phyloP scores from a whole-genome alignment of 257 asterid genomes.

The Galeopsis tetrahit region DNA sequence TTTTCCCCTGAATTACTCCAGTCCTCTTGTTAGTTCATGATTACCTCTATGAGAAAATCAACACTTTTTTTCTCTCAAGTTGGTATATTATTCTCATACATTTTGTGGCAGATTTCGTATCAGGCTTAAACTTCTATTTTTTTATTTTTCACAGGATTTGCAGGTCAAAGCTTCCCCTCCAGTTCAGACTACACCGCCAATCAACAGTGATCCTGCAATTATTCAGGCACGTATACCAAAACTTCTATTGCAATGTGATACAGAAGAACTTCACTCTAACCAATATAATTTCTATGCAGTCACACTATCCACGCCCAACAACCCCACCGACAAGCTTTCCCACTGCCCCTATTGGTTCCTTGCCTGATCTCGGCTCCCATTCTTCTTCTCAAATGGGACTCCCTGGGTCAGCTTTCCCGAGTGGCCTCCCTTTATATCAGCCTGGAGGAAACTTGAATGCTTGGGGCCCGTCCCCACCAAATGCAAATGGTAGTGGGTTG shows the following conservation, averaged over 20 bases:
- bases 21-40: too few species aligned
- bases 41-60: constrained; percentile 8
- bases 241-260: constrained; percentile 11
- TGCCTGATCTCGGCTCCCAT: constrained; percentile 58
- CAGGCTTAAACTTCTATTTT: not conserved
- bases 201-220: constrained; percentile 92
- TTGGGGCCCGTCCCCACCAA: constrained; percentile 87
- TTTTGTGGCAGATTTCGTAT: not conserved
- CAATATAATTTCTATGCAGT: constrained; percentile 53
- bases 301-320: constrained; percentile 79
- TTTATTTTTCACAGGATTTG: constrained; percentile 65
- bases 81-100: not conserved
- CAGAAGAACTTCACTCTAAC: constrained; percentile 30
- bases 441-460: constrained; percentile 87
- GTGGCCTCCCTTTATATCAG: constrained; percentile 75
- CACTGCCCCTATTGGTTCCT: constrained; percentile 60
- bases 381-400: constrained; percentile 69
- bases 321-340: constrained; percentile 67
- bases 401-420: constrained; percentile 65
- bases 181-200: constrained; percentile 55
- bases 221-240: constrained; percentile 65
- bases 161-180: constrained; percentile 97
- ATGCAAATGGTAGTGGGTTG: constrained; percentile 68
- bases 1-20: not conserved
- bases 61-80: not conserved